These are phyloP conservation scores for Sugiyamaella sp. DNA, from an alignment of 1,139 yeast genomes.

Conservation along the genomic window DNA sequence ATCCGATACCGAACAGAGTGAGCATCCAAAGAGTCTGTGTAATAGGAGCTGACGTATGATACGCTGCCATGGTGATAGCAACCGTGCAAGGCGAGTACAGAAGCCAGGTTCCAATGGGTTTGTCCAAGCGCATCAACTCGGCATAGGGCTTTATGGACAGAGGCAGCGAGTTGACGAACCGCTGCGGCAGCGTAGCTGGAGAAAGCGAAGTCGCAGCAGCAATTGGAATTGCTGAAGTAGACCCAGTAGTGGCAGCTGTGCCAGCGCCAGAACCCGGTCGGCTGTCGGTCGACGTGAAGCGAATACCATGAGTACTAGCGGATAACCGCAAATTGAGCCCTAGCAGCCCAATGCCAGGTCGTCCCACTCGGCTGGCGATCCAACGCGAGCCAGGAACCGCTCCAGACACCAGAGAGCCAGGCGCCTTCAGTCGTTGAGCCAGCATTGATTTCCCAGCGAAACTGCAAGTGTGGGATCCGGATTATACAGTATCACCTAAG, in stretches of 20 bases:
- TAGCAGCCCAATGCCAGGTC: not conserved
- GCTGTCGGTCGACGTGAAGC: slow-evolving; percentile 8
- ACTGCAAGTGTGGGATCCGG: not conserved
- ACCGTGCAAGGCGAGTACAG: slow-evolving; percentile 78
- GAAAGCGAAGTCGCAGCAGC: not conserved
- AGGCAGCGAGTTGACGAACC: slow-evolving; percentile 62
- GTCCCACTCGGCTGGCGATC: not conserved
- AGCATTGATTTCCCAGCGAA: slow-evolving; percentile 1
- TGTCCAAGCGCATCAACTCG: slow-evolving; percentile 86
- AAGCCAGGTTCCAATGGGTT: slow-evolving; percentile 90
- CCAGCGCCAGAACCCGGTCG: not conserved
- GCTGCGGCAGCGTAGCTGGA: slow-evolving; percentile 35
- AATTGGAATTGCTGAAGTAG: slow-evolving; percentile 27
- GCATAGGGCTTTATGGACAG: slow-evolving; percentile 82
- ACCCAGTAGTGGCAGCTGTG: not conserved
- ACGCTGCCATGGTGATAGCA: slow-evolving; percentile 88
- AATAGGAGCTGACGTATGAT: slow-evolving; percentile 67
- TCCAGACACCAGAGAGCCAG: not conserved
- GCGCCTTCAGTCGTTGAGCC: not conserved
- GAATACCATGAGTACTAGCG: not conserved
- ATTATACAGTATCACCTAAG: not conserved
- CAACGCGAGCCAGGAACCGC: not conserved
- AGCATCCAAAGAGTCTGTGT: slow-evolving; percentile 60
- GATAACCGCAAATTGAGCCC: slow-evolving; percentile 1
- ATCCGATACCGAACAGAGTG: slow-evolving; percentile 73